Percentiles rank a stretch among this genome's conserved stretches.
phyloP scores from a whole-genome alignment of 768 basidiomycete genomes.

The Trametes sanguinea region DNA sequence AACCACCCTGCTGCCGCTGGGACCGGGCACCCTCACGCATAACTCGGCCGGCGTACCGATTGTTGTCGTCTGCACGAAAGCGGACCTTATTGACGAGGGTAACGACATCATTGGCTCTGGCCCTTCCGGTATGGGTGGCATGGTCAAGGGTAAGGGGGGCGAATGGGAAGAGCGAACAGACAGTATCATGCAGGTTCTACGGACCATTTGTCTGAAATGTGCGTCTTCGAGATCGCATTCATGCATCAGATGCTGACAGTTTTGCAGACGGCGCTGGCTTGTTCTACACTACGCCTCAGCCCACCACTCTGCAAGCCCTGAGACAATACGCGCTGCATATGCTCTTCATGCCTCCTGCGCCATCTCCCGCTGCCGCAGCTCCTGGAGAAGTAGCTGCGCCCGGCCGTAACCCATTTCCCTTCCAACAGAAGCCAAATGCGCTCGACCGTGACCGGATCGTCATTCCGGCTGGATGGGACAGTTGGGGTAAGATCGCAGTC shows the following conservation, averaged over 20 bases:
- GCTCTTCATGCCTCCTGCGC: slow-evolving; percentile 73
- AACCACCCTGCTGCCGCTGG: slow-evolving; percentile 77
- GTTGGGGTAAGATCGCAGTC: slow-evolving; percentile 93
- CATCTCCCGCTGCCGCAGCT: slow-evolving; percentile 42
- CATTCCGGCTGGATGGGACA: slow-evolving; percentile 96
- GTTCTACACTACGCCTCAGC: slow-evolving; percentile 87
- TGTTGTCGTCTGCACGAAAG: slow-evolving; percentile 88
- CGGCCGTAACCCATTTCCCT: slow-evolving; percentile 80
- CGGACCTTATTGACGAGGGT: slow-evolving; percentile 87
- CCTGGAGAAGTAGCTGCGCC: slow-evolving; percentile 46
- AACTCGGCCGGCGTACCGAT: slow-evolving; percentile 87
- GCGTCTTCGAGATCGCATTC: slow-evolving; percentile 34
- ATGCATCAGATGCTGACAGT: neutral
- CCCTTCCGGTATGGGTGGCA: slow-evolving; percentile 80
- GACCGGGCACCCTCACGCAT: slow-evolving; percentile 82
- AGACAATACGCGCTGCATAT: slow-evolving; percentile 84
- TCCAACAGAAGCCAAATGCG: slow-evolving; percentile 84
- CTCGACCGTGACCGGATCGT: slow-evolving; percentile 91
- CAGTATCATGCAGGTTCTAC: slow-evolving; percentile 91
- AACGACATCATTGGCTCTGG: slow-evolving; percentile 70
- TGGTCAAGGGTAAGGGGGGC: slow-evolving; percentile 89
- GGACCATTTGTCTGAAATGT: slow-evolving; percentile 93
- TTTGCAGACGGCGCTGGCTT: slow-evolving; percentile 82
- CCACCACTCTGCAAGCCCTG: slow-evolving; percentile 71
- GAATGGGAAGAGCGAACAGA: slow-evolving; percentile 97